Evolutionary conservation across 768 basidiomycete genomes (phyloP).

Genomic region (Tricholoma hemisulphureum): DNA sequence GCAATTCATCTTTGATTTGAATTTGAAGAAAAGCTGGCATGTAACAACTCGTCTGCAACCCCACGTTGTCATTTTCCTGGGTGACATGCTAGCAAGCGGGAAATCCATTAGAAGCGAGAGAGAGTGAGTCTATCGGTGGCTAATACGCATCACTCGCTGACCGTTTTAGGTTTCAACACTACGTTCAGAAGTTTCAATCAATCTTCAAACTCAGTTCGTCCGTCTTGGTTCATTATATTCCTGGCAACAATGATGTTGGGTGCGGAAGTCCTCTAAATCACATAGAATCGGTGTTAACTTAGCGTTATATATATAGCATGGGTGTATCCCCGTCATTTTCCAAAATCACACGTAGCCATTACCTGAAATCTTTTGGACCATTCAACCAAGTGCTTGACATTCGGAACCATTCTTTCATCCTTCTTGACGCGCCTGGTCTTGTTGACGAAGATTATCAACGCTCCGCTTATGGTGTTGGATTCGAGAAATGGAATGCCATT

Average conservation of each 20-base stretch:
- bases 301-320: conserved; percentile 38
- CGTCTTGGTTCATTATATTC: conserved; percentile 53
- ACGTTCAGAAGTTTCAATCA: conserved; percentile 57
- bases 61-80: conserved; percentile 69
- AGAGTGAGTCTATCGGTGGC: conserved; percentile 32
- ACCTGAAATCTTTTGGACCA: conserved; percentile 62
- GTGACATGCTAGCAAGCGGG: conserved; percentile 73
- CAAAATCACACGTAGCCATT: conserved; percentile 56
- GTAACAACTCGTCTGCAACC: conserved; percentile 56
- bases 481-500: conserved; percentile 55
- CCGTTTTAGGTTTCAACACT: conserved; percentile 54
- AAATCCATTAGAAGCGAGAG: conserved; percentile 47
- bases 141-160: not conserved
- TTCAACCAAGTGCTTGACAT: conserved; percentile 61
- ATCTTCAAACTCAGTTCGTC: conserved; percentile 50
- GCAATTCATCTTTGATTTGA: conserved; percentile 51
- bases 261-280: conserved; percentile 24
- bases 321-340: conserved; percentile 52
- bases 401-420: conserved; percentile 69
- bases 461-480: conserved; percentile 46
- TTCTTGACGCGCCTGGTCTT: conserved; percentile 74
- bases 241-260: conserved; percentile 85
- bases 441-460: conserved; percentile 81
- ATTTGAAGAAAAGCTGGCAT: conserved; percentile 71
- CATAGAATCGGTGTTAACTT: not conserved